phyloP scores from a whole-genome alignment of 2,329 filamentous ascomycete genomes.

The Scedosporium boydii region DNA sequence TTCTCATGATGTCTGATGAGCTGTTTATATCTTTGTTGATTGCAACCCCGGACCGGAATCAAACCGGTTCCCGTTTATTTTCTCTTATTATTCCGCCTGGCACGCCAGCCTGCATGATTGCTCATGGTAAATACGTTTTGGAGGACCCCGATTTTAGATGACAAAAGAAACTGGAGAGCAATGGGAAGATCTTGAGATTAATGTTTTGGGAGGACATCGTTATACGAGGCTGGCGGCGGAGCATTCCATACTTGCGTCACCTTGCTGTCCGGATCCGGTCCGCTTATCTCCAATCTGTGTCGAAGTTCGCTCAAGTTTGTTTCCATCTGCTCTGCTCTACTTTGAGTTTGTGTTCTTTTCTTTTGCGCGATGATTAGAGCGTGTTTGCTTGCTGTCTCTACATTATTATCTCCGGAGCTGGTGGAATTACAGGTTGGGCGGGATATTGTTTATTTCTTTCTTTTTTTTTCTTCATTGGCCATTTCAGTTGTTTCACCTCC shows the following conservation, averaged over 20 bases:
- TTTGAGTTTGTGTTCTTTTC: background rate
- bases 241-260: background rate
- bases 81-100: background rate
- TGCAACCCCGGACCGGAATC: background rate
- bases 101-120: background rate
- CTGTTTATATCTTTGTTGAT: background rate
- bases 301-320: background rate
- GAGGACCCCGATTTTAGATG: background rate
- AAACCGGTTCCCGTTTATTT: background rate
- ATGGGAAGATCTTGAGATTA: background rate
- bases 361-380: background rate
- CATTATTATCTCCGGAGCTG: background rate
- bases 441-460: conserved; percentile 3
- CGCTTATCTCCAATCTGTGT: background rate
- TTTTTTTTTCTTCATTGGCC: background rate
- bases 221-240: background rate
- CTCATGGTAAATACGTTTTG: background rate
- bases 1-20: background rate
- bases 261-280: conserved; percentile 5
- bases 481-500: background rate
- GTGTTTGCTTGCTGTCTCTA: background rate
- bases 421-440: conserved; percentile 5
- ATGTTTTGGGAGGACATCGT: background rate
- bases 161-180: background rate
- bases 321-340: background rate